Conservation (phyloP, 2,329 filamentous ascomycete species). For the Helotiales sp. region DNA sequence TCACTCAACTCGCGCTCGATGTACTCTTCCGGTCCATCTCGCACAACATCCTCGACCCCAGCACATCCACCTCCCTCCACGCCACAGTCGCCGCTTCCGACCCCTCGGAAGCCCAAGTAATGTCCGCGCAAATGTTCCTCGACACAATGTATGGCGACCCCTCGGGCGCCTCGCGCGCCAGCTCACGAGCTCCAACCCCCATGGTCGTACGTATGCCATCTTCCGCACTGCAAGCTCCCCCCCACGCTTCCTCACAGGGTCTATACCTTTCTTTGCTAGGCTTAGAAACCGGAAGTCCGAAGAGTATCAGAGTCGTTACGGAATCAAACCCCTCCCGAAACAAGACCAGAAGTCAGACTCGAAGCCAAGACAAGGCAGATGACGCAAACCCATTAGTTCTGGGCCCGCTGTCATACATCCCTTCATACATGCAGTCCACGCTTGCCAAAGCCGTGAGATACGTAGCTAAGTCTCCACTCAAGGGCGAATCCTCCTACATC, state of each 20-base stretch:
- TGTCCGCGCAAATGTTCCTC: constrained; percentile 75
- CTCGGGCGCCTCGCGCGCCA: constrained; percentile 58
- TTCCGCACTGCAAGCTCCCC: constrained; percentile 21
- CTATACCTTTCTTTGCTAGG: constrained; percentile 36
- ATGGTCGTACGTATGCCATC: constrained; percentile 62
- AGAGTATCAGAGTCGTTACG: constrained; percentile 37
- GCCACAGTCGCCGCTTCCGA: constrained; percentile 79
- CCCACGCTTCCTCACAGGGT: constrained; percentile 26
- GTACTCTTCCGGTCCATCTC: constrained; percentile 84
- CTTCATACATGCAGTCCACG: constrained; percentile 42
- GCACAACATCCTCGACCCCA: constrained; percentile 69
- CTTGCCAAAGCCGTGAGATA: constrained; percentile 41
- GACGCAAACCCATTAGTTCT: neutral
- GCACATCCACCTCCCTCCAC: constrained; percentile 64
- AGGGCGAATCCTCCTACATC: constrained; percentile 57
- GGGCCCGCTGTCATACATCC: constrained; percentile 26
- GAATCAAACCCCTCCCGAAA: neutral
- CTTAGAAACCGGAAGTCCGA: constrained; percentile 38
- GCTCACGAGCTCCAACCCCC: constrained; percentile 71
- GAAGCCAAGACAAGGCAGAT: constrained; percentile 14
- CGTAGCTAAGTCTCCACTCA: constrained; percentile 46
- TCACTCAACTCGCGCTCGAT: constrained; percentile 91
- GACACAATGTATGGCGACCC: constrained; percentile 77
- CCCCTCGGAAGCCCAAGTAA: constrained; percentile 78
- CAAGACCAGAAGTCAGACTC: constrained; percentile 1